These are phyloP conservation scores for Tulasnella sp. DNA, from an alignment of 768 basidiomycete genomes.

Conservation along the genomic window DNA sequence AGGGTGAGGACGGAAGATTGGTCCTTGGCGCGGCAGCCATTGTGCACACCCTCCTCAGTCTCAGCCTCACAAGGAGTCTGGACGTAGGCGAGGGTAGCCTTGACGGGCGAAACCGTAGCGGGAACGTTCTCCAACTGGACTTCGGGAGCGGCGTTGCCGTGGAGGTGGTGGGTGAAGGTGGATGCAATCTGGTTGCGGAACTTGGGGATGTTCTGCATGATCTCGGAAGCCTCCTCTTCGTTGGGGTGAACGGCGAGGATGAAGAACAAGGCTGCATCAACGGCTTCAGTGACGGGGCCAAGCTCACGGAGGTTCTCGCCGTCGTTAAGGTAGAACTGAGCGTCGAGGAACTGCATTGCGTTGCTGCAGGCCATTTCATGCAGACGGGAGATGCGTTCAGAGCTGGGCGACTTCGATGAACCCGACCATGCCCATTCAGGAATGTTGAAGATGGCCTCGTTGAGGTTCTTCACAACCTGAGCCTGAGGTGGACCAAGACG, in stretches of 20 bases:
- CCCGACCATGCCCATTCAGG: background rate
- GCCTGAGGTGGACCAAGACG: background rate
- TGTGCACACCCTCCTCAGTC: constrained; percentile 33
- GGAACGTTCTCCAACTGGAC: constrained; percentile 55
- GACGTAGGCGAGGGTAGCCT: constrained; percentile 68
- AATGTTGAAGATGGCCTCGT: background rate
- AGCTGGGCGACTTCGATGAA: background rate
- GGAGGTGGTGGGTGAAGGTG: constrained; percentile 38
- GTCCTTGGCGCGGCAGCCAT: constrained; percentile 1
- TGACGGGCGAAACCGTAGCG: constrained; percentile 71
- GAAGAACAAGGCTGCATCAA: constrained; percentile 64
- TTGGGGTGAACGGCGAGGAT: constrained; percentile 66
- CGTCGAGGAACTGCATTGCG: background rate
- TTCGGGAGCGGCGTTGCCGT: constrained; percentile 38
- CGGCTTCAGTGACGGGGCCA: constrained; percentile 29
- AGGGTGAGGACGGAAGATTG: constrained; percentile 44
- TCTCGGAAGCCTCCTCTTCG: constrained; percentile 40
- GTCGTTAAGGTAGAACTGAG: constrained; percentile 20
- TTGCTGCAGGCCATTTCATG: background rate
- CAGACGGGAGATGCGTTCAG: background rate
- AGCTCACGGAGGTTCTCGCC: constrained; percentile 7
- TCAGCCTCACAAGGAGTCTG: constrained; percentile 63
- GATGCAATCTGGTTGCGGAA: constrained; percentile 46
- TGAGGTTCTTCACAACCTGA: background rate
- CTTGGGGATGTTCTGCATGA: constrained; percentile 43